Percentiles rank a stretch among this genome's conserved stretches.
These are phyloP conservation scores for Euphrasia arctica DNA, from an alignment of 305 asterid species.

Conservation along the genomic window DNA sequence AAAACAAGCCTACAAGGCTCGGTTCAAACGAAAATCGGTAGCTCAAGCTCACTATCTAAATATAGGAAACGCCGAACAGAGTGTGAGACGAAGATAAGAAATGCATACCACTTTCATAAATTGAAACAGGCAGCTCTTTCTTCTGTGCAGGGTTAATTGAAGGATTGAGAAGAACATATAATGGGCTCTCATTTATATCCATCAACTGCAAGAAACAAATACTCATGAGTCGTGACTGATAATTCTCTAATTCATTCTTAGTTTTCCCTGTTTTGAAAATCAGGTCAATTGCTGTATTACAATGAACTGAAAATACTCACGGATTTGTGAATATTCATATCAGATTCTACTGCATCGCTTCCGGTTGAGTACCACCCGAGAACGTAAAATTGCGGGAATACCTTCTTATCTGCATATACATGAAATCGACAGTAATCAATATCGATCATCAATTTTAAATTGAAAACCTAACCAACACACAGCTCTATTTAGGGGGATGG, in stretches of 20 bases:
- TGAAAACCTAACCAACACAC: no score
- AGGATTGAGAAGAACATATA: conserved; percentile 88
- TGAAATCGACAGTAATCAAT: not conserved
- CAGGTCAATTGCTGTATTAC: no score
- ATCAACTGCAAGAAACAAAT: conserved; percentile 46
- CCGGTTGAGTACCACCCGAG: conserved; percentile 99
- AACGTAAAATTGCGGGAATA: conserved; percentile 83
- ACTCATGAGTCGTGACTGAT: no score
- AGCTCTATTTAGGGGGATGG: no score
- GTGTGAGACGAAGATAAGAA: not conserved
- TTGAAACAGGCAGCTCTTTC: conserved; percentile 86
- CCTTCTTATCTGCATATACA: conserved; percentile 72
- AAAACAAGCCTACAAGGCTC: no score
- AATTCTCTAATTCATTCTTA: no score
- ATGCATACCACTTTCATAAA: conserved; percentile 83
- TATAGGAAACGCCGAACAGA: not conserved
- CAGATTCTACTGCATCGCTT: conserved; percentile 83
- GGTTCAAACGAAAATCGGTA: no score
- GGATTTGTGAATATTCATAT: conserved; percentile 92
- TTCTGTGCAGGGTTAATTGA: conserved; percentile 74
- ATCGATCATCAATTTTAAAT: no score
- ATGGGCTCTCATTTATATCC: conserved; percentile 96
- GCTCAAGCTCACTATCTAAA: not conserved
- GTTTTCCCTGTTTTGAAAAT: no score
- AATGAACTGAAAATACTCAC: conserved; percentile 46